These are phyloP conservation scores for Uncinocarpus reesii DNA, from an alignment of 2,329 filamentous ascomycete genomes.

Conservation along the genomic window DNA sequence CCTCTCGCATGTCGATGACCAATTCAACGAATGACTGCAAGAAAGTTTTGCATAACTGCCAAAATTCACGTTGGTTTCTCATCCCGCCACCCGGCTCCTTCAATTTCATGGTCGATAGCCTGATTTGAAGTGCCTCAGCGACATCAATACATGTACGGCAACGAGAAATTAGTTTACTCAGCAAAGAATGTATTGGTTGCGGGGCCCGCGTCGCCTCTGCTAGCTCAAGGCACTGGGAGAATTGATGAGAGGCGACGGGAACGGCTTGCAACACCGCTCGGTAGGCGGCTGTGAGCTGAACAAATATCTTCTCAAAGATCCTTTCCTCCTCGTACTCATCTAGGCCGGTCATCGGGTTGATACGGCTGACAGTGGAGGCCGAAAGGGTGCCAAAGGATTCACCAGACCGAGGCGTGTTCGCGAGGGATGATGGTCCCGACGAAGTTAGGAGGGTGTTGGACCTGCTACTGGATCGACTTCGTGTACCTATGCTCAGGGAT, in stretches of 20 bases:
- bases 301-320: constrained; percentile 71
- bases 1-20: constrained; percentile 39
- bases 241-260: constrained; percentile 58
- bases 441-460: constrained; percentile 45
- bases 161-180: constrained; percentile 61
- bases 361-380: constrained; percentile 40
- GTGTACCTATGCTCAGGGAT: constrained; percentile 27
- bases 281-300: constrained; percentile 62
- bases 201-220: constrained; percentile 52
- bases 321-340: constrained; percentile 63
- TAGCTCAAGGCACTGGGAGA: constrained; percentile 52
- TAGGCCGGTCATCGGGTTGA: constrained; percentile 50
- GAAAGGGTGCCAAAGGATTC: constrained; percentile 58
- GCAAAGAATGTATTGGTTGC: constrained; percentile 53
- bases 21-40: constrained; percentile 41
- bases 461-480: constrained; percentile 42
- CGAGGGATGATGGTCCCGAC: constrained; percentile 39
- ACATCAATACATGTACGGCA: constrained; percentile 61
- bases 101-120: constrained; percentile 69
- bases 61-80: constrained; percentile 49
- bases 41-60: constrained; percentile 57
- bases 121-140: constrained; percentile 59
- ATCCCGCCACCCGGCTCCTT: constrained; percentile 68
- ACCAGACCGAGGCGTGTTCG: constrained; percentile 66
- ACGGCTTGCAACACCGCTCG: constrained; percentile 63